Evolutionary conservation across 2,329 filamentous ascomycete genomes (phyloP), one percentile per base, ranked within the genome.

Genomic region (Diaporthe sp.): DNA sequence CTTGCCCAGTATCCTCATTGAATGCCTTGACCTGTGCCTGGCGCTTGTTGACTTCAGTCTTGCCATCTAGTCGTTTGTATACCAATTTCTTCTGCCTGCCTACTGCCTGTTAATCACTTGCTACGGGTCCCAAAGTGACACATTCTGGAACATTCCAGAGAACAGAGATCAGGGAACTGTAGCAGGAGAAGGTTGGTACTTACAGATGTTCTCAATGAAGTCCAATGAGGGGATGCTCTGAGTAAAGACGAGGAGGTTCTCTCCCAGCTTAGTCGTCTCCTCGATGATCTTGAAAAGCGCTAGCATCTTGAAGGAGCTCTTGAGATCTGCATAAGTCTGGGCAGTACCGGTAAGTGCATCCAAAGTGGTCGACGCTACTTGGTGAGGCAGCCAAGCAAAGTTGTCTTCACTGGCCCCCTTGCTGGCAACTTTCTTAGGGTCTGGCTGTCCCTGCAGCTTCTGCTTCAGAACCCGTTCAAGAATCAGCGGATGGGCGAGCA

Each of bases 201-300:
- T n/a, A n/a, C 95, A 87, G 28, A 93, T 82, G 0, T 83, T 77
- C 68, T 92, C 88, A 1, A 98, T 85, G 77, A 92, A 96, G 78
- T 95, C 80, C 7, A 98, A 85, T 0, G 93, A 93, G 0, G 86
- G 84, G 15, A 95, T 86, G 19, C 91, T 93, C 71, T 95, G 93
- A 0, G 93, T 94, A 79, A 98, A 98, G 0, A 98, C 85, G 1
- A 98, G 87, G 1, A 95, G 89, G 79, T 95, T 95, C 81, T 98
- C 96, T 0, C 88, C 87, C 0, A 86, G 83, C 1, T 81, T 80
- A 52, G 88, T 89, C 9, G 92, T 92, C 76, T 92, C 88, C 30
- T 92, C 86, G 0, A 98, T 82, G 67, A 98, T 96, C 60, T 88
- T 83, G 57, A 91, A 83, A n/a, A 97, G 84, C 8, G 96, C 85